phyloP scores from a whole-genome alignment of 1,284 basidiomycete species.

The Irpex lacteus region DNA sequence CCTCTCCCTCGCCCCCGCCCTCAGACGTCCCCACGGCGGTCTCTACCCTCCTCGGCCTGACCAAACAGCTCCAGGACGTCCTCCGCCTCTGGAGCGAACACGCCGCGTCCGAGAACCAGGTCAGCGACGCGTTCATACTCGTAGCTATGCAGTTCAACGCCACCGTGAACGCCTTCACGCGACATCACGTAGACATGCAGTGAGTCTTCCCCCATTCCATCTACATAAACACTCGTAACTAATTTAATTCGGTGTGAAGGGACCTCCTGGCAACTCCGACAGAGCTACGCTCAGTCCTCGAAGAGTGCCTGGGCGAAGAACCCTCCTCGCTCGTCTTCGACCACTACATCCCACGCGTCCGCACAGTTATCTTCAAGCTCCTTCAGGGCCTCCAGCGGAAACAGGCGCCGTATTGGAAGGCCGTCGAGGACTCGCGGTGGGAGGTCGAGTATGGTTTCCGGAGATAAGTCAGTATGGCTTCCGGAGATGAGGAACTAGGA shows the following conservation, averaged over 20 bases:
- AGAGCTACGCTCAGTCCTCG: constrained; percentile 81
- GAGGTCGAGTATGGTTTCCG: not conserved
- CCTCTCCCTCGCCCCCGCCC: constrained; percentile 14
- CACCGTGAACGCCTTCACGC: constrained; percentile 77
- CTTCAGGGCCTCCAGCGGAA: constrained; percentile 83
- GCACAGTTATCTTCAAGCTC: constrained; percentile 76
- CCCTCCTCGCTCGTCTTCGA: constrained; percentile 74
- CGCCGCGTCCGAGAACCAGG: constrained; percentile 70
- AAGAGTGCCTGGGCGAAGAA: constrained; percentile 83
- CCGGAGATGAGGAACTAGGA: no score
- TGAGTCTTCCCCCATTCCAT: constrained; percentile 34
- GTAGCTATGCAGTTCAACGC: constrained; percentile 93
- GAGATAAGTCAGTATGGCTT: not conserved
- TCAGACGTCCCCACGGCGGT: constrained; percentile 65
- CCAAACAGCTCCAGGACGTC: constrained; percentile 81
- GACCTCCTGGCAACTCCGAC: constrained; percentile 81
- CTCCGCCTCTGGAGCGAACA: constrained; percentile 76
- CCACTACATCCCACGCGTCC: constrained; percentile 77
- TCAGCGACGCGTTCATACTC: constrained; percentile 90
- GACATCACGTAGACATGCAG: constrained; percentile 81
- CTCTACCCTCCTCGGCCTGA: constrained; percentile 82
- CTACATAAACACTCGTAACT: not conserved
- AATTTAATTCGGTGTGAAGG: constrained; percentile 39
- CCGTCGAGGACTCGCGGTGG: constrained; percentile 17
- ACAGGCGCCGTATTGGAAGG: constrained; percentile 63